Percentiles rank a stretch among this genome's conserved stretches.
Evolutionary conservation across 192 early-diverging fungal genomes (phyloP).

Genomic region (Spizellomyces punctatus): DNA sequence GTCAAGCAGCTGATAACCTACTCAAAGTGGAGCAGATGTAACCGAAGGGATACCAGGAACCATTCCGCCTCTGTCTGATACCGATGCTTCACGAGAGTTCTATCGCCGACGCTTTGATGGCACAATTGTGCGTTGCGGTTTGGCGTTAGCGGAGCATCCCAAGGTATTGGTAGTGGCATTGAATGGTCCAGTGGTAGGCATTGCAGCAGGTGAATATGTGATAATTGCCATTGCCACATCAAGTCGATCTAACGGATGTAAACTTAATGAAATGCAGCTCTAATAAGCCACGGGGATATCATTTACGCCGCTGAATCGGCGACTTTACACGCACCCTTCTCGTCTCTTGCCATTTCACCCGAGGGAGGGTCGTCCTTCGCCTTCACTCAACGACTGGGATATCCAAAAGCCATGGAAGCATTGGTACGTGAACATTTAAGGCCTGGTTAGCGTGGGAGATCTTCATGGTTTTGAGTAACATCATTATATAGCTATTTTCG

Average conservation of each 20-base stretch:
- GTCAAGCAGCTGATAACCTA: neutral
- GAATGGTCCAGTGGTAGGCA: conserved; percentile 36
- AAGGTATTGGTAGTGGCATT: conserved; percentile 33
- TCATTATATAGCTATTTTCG: conserved; percentile 20
- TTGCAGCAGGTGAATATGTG: conserved; percentile 20
- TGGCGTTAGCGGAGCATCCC: conserved; percentile 24
- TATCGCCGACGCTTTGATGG: conserved; percentile 29
- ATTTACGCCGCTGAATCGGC: conserved; percentile 33
- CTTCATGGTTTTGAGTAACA: neutral
- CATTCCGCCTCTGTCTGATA: conserved; percentile 8
- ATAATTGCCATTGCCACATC: neutral
- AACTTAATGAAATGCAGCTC: neutral
- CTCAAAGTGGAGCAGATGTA: conserved; percentile 30
- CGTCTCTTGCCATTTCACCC: conserved; percentile 31
- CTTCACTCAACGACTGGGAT: conserved; percentile 30
- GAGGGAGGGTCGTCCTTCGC: conserved; percentile 31
- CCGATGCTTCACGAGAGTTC: conserved; percentile 8
- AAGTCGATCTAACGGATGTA: neutral
- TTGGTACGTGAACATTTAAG: conserved; percentile 15
- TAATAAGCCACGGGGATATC: conserved; percentile 36
- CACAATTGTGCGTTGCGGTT: conserved; percentile 3
- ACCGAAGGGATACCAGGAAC: conserved; percentile 1
- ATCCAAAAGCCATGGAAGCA: conserved; percentile 32
- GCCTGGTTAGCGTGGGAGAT: neutral
- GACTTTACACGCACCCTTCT: conserved; percentile 36